Conservation (phyloP, 116 monocot genomes). For the Iris pallida region DNA sequence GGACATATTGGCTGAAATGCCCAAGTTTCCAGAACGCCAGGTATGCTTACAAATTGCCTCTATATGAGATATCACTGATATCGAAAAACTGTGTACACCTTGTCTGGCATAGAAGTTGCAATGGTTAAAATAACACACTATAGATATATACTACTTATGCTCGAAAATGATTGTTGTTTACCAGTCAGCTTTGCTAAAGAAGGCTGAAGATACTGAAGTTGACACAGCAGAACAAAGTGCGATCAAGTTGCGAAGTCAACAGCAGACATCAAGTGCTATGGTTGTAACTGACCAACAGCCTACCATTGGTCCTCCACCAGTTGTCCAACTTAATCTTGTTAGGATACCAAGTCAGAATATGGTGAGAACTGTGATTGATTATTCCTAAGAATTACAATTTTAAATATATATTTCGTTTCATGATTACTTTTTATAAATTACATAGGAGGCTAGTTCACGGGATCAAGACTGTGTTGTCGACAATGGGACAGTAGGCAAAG, state of each 20-base stretch:
- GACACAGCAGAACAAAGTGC: slow-evolving; percentile 99
- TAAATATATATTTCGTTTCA: background rate
- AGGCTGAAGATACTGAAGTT: slow-evolving; percentile 87
- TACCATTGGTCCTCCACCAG: slow-evolving; percentile 56
- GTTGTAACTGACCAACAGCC: slow-evolving; percentile 81
- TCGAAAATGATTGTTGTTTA: slow-evolving; percentile 4
- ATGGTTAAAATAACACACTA: too few relatives aligned
- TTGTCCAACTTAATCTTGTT: slow-evolving; percentile 60
- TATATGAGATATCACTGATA: background rate
- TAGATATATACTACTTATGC: background rate
- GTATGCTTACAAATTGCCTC: slow-evolving; percentile 27
- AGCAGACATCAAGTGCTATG: slow-evolving; percentile 85
- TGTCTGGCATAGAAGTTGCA: too few relatives aligned
- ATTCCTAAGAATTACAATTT: background rate
- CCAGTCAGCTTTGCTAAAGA: slow-evolving; percentile 87
- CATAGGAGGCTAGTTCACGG: slow-evolving; percentile 47
- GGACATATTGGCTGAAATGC: slow-evolving; percentile 97
- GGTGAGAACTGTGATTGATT: slow-evolving; percentile 32
- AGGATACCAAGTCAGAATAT: slow-evolving; percentile 68
- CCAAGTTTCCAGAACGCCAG: slow-evolving; percentile 98
- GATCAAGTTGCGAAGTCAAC: slow-evolving; percentile 82
- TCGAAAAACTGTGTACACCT: background rate
- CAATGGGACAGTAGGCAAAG: slow-evolving; percentile 51
- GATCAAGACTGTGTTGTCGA: slow-evolving; percentile 39
- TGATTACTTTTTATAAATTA: slow-evolving; percentile 11